A percentile compares a stretch with the other conserved stretches of the same genome.
Conservation (phyloP, 108 stramenopile genomes). For the Cyclotella kingstonii region DNA sequence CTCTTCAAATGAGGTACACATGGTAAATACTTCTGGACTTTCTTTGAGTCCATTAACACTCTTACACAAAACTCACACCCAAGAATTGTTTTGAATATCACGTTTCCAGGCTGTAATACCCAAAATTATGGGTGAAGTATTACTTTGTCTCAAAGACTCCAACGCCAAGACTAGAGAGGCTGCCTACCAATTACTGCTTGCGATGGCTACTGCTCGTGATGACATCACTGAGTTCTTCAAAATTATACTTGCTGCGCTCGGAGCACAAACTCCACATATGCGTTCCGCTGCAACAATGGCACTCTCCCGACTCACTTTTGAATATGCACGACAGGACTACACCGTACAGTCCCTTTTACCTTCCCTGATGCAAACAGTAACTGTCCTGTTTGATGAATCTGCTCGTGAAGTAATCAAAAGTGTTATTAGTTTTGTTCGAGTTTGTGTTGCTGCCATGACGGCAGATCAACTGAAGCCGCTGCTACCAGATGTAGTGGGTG, state of each 20-base stretch:
- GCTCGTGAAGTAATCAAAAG: conserved; percentile 89
- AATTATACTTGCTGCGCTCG: conserved; percentile 76
- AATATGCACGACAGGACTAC: conserved; percentile 56
- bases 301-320: conserved; percentile 70
- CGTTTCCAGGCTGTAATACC: conserved; percentile 47
- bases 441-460: conserved; percentile 75
- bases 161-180: conserved; percentile 89
- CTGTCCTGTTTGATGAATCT: conserved; percentile 84
- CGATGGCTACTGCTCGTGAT: conserved; percentile 53
- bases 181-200: conserved; percentile 77
- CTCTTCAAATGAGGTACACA: conserved; percentile 36
- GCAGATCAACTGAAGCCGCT: conserved; percentile 64
- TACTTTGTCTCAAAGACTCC: conserved; percentile 92
- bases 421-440: conserved; percentile 87
- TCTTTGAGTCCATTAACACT: neutral
- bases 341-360: conserved; percentile 70
- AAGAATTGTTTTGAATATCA: neutral
- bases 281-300: conserved; percentile 88
- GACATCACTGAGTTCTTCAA: conserved; percentile 62
- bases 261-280: conserved; percentile 88
- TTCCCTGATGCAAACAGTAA: conserved; percentile 73
- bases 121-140: conserved; percentile 69
- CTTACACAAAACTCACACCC: neutral
- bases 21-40: conserved; percentile 19
- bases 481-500: conserved; percentile 72